A percentile compares a stretch with the other conserved stretches of the same genome.
These are phyloP conservation scores for Debaryomyces robertsiae DNA, from an alignment of 1,139 yeast genomes.

Conservation along the genomic window DNA sequence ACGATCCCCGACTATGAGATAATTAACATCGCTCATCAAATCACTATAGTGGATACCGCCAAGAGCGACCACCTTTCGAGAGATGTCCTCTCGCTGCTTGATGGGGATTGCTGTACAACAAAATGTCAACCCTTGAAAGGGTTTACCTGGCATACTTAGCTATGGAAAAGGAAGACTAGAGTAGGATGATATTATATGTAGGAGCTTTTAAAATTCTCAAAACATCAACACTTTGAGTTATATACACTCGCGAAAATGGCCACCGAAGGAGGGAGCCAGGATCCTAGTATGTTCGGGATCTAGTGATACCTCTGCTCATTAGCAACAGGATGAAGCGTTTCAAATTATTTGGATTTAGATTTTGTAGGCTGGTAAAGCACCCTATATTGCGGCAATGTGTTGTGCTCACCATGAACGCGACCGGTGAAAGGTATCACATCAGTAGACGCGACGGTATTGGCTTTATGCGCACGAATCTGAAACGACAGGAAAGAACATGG, in stretches of 20 bases:
- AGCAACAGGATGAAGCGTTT: no score
- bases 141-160: constrained; percentile 18
- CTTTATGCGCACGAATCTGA: no score
- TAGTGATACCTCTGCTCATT: no score
- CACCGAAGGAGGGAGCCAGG: no score
- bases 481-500: no score
- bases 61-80: constrained; percentile 49
- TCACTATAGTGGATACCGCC: constrained; percentile 67
- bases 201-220: constrained; percentile 7
- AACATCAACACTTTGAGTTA: constrained; percentile 6
- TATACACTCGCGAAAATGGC: constrained; percentile 1
- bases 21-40: constrained; percentile 67
- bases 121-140: constrained; percentile 39
- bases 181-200: constrained; percentile 4
- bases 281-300: no score
- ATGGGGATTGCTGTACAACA: constrained; percentile 47
- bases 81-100: constrained; percentile 32
- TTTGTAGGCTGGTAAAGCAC: no score
- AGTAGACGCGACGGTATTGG: no score
- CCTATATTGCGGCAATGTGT: no score
- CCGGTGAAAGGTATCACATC: no score
- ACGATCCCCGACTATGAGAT: constrained; percentile 66
- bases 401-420: no score
- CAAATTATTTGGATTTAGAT: no score
- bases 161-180: neutral